Base-by-base conservation (phyloP, 2,329 filamentous ascomycete genomes). In the Cercospora beticola region DNA sequence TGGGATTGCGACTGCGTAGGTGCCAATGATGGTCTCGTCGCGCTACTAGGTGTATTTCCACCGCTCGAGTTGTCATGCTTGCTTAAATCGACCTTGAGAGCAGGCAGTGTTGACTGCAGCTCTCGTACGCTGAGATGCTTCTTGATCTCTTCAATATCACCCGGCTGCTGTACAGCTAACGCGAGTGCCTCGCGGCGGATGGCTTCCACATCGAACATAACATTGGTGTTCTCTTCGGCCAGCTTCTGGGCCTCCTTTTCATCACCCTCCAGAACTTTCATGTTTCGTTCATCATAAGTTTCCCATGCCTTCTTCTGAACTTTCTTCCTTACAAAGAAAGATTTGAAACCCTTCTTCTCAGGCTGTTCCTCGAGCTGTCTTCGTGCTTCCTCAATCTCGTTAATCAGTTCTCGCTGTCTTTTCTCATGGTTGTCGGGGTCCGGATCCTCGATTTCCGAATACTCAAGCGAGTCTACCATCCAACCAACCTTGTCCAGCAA, bases 201-300 rank as follows among this genome's bases (percentile, higher is more conserved):
- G 12, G 95, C 95, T 75, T 99, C 95, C 58, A 99, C 88, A 76
- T 99, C 95, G 76, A 99, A 99, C 57, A 99, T 85, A 8, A 98
- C 90, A 36, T 83, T 83, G 21, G 79, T 79, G 16, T 81, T 78
- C 6, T 75, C 72, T 76, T 54, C 69, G 8, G 64, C 60, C 31
- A 68, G 54, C 56, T 66, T 68, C 69, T 83, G 83, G 16, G 84
- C 72, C 49, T 74, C 84, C 65, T 86, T 84, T 8, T 81, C 82
- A 49, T 79, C 78, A 26, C 76, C 77, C 28, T 78, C 69, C 23
- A 78, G 76, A 5, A 74, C 75, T 54, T 73, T 72, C 43, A 87
- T 87, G 56, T 78, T 79, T 18, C 82, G 82, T 70, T 96, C 92
- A 77, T 97, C 91, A 78, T 97, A 97, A 8, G 93, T 93, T 79